Conservation (phyloP, 805 yeast species). For the Schizosaccharomyces osmophilus region DNA sequence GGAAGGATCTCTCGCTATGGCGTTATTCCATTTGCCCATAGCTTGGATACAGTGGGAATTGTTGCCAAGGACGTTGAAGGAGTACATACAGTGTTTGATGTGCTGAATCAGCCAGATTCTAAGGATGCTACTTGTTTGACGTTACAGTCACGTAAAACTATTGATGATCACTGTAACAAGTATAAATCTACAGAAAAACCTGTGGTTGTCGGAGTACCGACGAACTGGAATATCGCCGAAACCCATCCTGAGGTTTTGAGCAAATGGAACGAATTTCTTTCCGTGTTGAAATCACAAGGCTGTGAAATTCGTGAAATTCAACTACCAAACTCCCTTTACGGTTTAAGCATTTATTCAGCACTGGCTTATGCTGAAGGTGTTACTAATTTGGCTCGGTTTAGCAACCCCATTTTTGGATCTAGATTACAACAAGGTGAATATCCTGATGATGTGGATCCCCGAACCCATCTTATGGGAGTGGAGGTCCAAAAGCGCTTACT, state of each 20-base stretch:
- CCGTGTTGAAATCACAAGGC: conserved; percentile 22
- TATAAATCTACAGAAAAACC: conserved; percentile 10
- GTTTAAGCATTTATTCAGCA: conserved; percentile 66
- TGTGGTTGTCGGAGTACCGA: conserved; percentile 42
- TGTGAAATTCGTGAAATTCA: conserved; percentile 38
- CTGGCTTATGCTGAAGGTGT: conserved; percentile 84
- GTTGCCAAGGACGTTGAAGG: conserved; percentile 26
- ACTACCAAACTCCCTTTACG: conserved; percentile 37
- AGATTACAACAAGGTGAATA: conserved; percentile 9
- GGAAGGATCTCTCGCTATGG: conserved; percentile 87
- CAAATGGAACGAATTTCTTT: conserved; percentile 25
- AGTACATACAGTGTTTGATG: conserved; percentile 26
- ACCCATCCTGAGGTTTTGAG: conserved; percentile 23
- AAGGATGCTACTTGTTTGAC: conserved; percentile 50
- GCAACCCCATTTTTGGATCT: conserved; percentile 44
- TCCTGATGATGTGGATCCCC: conserved; percentile 13
- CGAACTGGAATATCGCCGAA: conserved; percentile 36
- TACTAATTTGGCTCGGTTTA: conserved; percentile 71
- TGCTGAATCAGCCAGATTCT: conserved; percentile 28
- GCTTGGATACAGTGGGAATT: conserved; percentile 83
- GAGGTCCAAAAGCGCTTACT: conserved; percentile 69
- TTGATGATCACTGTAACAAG: not conserved
- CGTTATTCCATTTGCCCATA: conserved; percentile 75
- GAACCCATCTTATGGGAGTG: conserved; percentile 44
- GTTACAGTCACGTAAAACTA: conserved; percentile 6